These are phyloP conservation scores for Botryotinia convoluta DNA, from an alignment of 2,329 filamentous ascomycete genomes.

Conservation along the genomic window DNA sequence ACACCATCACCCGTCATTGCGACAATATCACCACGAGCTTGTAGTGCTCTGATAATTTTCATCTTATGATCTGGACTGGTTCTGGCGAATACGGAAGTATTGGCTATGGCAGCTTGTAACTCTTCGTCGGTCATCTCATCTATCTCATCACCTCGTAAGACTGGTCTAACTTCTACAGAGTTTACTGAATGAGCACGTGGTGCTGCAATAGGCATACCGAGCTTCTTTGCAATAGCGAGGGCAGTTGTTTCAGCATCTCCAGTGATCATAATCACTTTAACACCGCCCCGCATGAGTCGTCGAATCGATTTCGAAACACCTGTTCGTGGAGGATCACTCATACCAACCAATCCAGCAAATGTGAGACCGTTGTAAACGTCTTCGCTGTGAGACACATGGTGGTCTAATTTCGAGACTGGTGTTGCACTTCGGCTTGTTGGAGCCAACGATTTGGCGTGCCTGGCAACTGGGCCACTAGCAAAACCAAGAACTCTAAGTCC, in stretches of 20 bases:
- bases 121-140: conserved; percentile 86
- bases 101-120: conserved; percentile 77
- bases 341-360: conserved; percentile 90
- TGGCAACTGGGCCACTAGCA: conserved; percentile 72
- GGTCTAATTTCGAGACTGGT: conserved; percentile 41
- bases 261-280: conserved; percentile 99
- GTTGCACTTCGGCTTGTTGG: conserved; percentile 50
- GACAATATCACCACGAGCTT: conserved; percentile 90
- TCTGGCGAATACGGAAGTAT: conserved; percentile 91
- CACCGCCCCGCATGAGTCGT: conserved; percentile 86
- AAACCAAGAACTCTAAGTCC: conserved; percentile 90
- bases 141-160: conserved; percentile 87
- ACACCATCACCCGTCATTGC: conserved; percentile 99
- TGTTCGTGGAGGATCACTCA: conserved; percentile 93
- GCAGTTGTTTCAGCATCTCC: conserved; percentile 95
- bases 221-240: conserved; percentile 85
- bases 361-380: conserved; percentile 79
- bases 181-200: conserved; percentile 51
- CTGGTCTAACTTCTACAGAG: conserved; percentile 63
- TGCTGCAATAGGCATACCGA: conserved; percentile 82
- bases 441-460: conserved; percentile 44
- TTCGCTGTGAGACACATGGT: conserved; percentile 50
- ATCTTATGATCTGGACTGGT: conserved; percentile 98
- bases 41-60: conserved; percentile 90
- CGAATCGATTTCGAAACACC: conserved; percentile 88